phyloP scores from a whole-genome alignment of 192 early-diverging fungal genomes.

The Coemansia sp. region DNA sequence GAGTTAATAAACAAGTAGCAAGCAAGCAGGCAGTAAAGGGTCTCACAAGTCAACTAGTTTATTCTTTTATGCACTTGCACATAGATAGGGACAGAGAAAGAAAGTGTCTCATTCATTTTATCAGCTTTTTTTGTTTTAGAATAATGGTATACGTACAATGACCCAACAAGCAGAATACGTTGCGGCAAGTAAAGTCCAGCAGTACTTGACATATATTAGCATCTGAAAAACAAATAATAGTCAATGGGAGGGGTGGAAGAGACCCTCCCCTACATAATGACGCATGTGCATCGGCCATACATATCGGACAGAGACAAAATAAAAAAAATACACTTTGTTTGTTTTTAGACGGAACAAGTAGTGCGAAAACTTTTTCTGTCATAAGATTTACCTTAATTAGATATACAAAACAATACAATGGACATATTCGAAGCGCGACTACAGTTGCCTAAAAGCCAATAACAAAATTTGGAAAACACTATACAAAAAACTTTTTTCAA shows the following conservation, averaged over 20 bases:
- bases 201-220: constrained; percentile 10
- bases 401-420: no score
- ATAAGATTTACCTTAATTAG: not conserved
- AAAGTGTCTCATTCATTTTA: not conserved
- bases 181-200: not conserved
- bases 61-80: not conserved
- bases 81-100: not conserved
- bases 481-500: not conserved
- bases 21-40: not conserved
- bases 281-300: constrained; percentile 22
- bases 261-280: constrained; percentile 1
- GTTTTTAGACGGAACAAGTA: not conserved
- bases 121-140: not conserved
- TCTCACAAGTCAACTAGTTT: not conserved
- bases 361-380: not conserved
- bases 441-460: no score
- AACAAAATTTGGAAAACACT: not conserved
- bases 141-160: constrained; percentile 1
- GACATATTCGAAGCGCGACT: no score
- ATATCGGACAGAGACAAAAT: constrained; percentile 12
- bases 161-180: no score
- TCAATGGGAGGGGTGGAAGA: no score
- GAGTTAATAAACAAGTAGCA: not conserved
- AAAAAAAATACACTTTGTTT: not conserved
- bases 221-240: not conserved